Evolutionary conservation across 768 basidiomycete species (phyloP), one percentile per base, ranked within the genome.

Genomic region (Strobilomyces echinocephalus): DNA sequence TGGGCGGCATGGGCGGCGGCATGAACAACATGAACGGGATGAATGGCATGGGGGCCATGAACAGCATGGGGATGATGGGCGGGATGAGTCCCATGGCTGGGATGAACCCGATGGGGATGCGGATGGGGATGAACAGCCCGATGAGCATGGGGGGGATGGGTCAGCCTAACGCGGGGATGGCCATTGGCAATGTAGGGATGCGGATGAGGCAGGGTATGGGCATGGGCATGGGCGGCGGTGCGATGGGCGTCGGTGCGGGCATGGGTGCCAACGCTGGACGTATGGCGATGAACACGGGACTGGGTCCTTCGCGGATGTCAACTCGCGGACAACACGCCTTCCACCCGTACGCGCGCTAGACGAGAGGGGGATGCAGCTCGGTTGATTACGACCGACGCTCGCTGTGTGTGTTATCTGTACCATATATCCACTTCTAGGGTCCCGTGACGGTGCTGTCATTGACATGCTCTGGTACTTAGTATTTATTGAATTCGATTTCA

Each of bases 321-420:
- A 76, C 60, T 26, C 75, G 81, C 20, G 83, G 82, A 53, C 81
- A 82, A 56, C 79, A 82, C 58, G 75, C 73, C 53, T 85, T 82
- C 68, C 83, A 85, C 68, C 83, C 83, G n/a, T 85, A 85, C 63
- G 74, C 82, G 50, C 76, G 83, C 61, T 83, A 51, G 40, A 8
- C 30, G 30, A 20, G 28, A 24, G 31, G 24, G 12, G 4, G 20
- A 24, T 31, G 12, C n/a, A 3, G 4, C 21, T 44, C 35, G 30
- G 36, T 50, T 49, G 12, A 31, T 9, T 20, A 8, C 24, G 34
- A 20, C 33, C 39, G 21, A 44, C n/a, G 26, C 33, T n/a, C 14
- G 38, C 34, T 39, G 42, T 33, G 42, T 33, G 20, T 24, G 52
- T 24, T 56, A 52, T 66, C 51, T 68, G 67, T 68, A 64, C 40